Evolutionary conservation across 768 basidiomycete species (phyloP), one percentile per base, ranked within the genome.

Genomic region (Russula dissimulans): DNA sequence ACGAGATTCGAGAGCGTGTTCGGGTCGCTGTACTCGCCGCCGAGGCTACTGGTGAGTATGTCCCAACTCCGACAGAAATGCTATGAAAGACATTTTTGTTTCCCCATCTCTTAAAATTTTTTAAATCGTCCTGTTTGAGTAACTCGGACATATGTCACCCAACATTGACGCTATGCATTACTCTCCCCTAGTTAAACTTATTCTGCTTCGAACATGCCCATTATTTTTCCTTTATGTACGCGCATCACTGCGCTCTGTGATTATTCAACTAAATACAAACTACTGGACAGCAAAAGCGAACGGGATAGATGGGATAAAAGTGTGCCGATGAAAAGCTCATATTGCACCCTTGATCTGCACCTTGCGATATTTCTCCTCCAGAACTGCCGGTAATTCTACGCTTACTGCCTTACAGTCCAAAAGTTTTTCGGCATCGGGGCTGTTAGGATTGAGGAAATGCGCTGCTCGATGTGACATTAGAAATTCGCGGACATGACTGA

Each of bases 341-440:
- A 95, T 88, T 70, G 94, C 92, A 67, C 95, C 95, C 77, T 85
- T 94, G 73, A 98, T 91, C 68, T 83, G 84, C 60, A 97, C 84
- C 71, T 86, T 91, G 65, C 87, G 80, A 71, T 91, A 92, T 73
- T 87, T 93, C 67, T 85, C 82, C 67, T 90, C 89, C 69, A 85
- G 83, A 14, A 79, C 81, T 65, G 82, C 79, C 22, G 77, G 73
- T 59, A 97, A 79, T 63, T 76, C 75, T 34, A 75, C 67, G 56
- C 72, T 72, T n/a, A 81, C 82, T 43, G 78, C 71, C 72, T 81
- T 88, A 77, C 88, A 91, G 62, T 92, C 88, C 60, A 93, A 67
- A 43, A 77, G 73, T 73, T 85, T 87, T 64, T 87, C 79, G 34
- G 65, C 69, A 70, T 89, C 87, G 41, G 81, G 74, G 65, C 75